Percentiles rank a stretch among this genome's conserved stretches.
These are phyloP conservation scores for Debaryomycetaceae sp. DNA, from an alignment of 1,139 yeast genomes.

Conservation along the genomic window DNA sequence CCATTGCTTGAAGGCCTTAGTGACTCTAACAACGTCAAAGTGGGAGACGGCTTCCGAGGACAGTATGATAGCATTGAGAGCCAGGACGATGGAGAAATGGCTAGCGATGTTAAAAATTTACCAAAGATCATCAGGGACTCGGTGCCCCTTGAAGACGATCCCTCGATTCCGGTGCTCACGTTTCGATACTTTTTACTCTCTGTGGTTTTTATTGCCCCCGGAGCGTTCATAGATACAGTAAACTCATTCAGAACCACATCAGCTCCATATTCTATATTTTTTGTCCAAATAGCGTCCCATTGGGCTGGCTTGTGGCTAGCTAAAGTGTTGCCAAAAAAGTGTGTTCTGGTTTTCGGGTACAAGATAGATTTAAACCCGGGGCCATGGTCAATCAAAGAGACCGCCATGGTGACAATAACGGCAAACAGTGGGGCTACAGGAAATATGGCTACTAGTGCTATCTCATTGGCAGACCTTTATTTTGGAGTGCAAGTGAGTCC, in stretches of 20 bases:
- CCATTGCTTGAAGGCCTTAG: not conserved
- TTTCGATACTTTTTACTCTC: constrained; percentile 39
- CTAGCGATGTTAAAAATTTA: constrained; percentile 15
- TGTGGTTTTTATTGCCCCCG: constrained; percentile 39
- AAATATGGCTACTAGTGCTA: constrained; percentile 38
- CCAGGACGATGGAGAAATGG: not conserved
- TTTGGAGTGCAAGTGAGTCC: constrained; percentile 30
- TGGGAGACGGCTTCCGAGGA: not conserved
- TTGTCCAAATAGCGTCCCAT: constrained; percentile 43
- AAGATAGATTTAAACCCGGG: constrained; percentile 38
- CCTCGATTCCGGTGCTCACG: constrained; percentile 34
- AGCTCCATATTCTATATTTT: constrained; percentile 44
- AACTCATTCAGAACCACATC: constrained; percentile 46
- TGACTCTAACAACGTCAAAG: not conserved
- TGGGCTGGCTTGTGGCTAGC: constrained; percentile 44
- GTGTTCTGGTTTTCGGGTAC: constrained; percentile 14
- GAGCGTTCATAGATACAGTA: constrained; percentile 47
- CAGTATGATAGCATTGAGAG: not conserved
- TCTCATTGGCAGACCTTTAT: constrained; percentile 39
- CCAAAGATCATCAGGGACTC: constrained; percentile 31
- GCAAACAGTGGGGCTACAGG: constrained; percentile 49
- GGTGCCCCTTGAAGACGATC: constrained; percentile 35
- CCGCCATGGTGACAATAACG: constrained; percentile 41
- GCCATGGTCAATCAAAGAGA: constrained; percentile 47
- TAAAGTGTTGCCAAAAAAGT: constrained; percentile 23